Percentiles rank a stretch among this genome's conserved stretches.
Conservation (phyloP, 202 grass and related monocot genomes). For the Zoysia matrella region DNA sequence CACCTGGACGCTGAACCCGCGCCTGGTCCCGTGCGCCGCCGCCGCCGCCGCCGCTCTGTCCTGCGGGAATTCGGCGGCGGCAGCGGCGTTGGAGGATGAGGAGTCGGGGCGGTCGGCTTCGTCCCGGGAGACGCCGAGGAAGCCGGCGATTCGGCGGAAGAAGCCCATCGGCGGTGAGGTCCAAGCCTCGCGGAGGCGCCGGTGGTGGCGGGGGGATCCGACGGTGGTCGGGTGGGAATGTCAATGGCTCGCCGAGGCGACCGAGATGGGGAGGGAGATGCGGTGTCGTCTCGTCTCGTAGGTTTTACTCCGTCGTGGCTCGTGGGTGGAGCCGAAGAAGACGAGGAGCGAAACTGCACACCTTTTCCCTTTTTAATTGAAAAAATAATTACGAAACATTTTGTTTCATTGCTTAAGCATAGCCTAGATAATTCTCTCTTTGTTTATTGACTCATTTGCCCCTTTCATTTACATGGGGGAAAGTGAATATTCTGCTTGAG, state of each 20-base stretch:
- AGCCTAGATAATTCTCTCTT: too few species aligned
- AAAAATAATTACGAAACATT: background rate
- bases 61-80: conserved; percentile 36
- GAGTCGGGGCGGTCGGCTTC: conserved; percentile 54
- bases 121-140: conserved; percentile 66
- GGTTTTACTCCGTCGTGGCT: conserved; percentile 8
- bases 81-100: conserved; percentile 23
- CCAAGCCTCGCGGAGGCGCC: background rate
- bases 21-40: conserved; percentile 37
- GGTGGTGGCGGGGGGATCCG: conserved; percentile 26
- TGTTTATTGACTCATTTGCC: too few species aligned
- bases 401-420: background rate
- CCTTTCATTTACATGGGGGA: too few species aligned
- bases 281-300: background rate
- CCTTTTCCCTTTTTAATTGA: background rate
- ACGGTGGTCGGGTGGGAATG: conserved; percentile 39
- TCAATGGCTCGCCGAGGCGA: conserved; percentile 43
- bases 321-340: background rate
- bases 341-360: background rate
- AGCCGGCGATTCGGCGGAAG: conserved; percentile 55
- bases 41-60: conserved; percentile 33
- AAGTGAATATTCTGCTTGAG: too few species aligned
- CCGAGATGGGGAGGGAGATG: background rate
- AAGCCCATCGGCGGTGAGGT: conserved; percentile 61
- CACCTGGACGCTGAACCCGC: conserved; percentile 73